Base-by-base conservation (phyloP, 331 rosid species). In the Prunus yedoensis region DNA sequence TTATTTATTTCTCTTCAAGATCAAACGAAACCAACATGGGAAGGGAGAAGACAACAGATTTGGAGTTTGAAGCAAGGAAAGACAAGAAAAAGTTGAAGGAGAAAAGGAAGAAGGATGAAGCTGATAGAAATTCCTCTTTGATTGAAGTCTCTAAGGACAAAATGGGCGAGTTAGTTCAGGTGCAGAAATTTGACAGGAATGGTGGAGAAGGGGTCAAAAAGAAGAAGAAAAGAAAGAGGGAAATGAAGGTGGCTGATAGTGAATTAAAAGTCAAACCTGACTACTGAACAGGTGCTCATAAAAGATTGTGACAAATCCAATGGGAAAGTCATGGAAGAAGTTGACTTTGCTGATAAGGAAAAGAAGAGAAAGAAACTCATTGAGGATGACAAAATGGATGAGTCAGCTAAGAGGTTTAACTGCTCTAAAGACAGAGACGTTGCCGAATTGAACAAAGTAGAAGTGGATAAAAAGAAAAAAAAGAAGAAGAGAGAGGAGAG, bases 201-300 rank as follows among this genome's bases (percentile, higher is more conserved):
- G 28, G 66, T 61, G 45, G 43, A 74, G 75, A 68, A 67, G 68
- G 23, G 60, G 77, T 20, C 20, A 38, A 23, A 51, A 78, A 70
- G 71, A 61, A 70, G 61, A 78, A 51, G 71, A 78, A 70, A 61
- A 78, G 62, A 52, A 78, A 61, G 70, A 49, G 18, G 70, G 63
- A 70, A 51, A 70, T 17, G 17, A 28, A 50, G 0, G 71, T 25
- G 27, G 71, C 17, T 52, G 57, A 62, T n/a, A 49, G 12, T 11
- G 17, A 7, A 51, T 9, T 46, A n/a, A 38, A n/a, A 53, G 30
- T 17, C 30, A 7, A 73, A 27, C 20, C 20, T 11, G 50, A 17
- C 3, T 38, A 8, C 56, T n/a, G 59, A 45, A 47, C 43, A 30
- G 15, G 47, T 18, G 69, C 43, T n/a, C 45, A 3, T 45, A 8